A percentile compares a stretch with the other conserved stretches of the same genome.
Conservation (phyloP, 192 early-diverging fungal species). For the Dissophora globulifera region DNA sequence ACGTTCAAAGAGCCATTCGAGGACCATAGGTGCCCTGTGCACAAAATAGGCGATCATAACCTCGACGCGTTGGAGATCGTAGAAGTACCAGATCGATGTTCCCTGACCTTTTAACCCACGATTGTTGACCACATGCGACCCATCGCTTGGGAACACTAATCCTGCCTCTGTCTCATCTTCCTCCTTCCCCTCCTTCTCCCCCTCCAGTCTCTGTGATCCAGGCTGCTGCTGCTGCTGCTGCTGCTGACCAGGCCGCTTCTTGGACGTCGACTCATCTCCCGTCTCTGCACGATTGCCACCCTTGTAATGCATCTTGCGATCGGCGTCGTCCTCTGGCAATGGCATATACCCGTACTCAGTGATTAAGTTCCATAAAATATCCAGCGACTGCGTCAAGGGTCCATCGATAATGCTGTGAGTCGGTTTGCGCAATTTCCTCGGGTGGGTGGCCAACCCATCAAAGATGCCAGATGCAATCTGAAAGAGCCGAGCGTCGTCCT, state of each 20-base stretch:
- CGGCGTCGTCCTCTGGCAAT: slow-evolving; percentile 38
- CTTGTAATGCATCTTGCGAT: slow-evolving; percentile 28
- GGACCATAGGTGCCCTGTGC: slow-evolving; percentile 11
- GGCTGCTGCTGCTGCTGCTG: too few relatives aligned
- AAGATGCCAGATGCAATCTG: slow-evolving; percentile 42
- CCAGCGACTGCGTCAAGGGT: slow-evolving; percentile 5
- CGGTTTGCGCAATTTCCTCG: slow-evolving; percentile 10
- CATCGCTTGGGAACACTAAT: slow-evolving; percentile 41
- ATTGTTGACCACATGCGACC: slow-evolving; percentile 22
- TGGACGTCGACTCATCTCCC: too few relatives aligned
- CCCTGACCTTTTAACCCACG: slow-evolving; percentile 19
- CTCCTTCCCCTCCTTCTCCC: too few relatives aligned
- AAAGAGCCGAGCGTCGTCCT: slow-evolving; percentile 46
- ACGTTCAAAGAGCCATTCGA: slow-evolving; percentile 32
- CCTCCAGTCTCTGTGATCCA: too few relatives aligned
- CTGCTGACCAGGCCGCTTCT: too few relatives aligned
- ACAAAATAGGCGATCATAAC: slow-evolving; percentile 41
- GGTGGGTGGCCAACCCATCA: slow-evolving; percentile 27
- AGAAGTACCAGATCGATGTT: slow-evolving; percentile 46
- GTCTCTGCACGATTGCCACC: slow-evolving; percentile 21
- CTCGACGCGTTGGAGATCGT: slow-evolving; percentile 31
- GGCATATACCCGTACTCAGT: slow-evolving; percentile 46
- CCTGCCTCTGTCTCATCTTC: too few relatives aligned
- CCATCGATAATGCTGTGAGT: slow-evolving; percentile 23
- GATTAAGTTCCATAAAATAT: slow-evolving; percentile 6